These are phyloP conservation scores for Fusarium pilosicola DNA, from an alignment of 2,329 filamentous ascomycete species.

Conservation along the genomic window DNA sequence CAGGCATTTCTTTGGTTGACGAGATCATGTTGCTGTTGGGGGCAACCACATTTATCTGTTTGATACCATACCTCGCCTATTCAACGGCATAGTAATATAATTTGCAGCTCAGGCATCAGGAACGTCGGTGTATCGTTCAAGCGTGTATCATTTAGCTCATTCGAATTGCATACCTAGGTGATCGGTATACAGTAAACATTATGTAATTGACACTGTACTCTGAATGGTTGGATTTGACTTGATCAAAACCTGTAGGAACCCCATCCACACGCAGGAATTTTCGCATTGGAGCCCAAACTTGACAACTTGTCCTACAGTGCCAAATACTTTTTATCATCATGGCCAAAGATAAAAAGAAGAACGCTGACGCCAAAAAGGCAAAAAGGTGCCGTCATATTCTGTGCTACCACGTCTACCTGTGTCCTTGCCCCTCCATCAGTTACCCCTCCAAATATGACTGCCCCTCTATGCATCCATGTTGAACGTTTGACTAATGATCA, in stretches of 20 bases:
- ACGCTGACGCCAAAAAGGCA: conserved; percentile 60
- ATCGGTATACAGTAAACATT: conserved; percentile 5
- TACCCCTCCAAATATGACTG: conserved; percentile 35
- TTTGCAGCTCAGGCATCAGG: neutral
- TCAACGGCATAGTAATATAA: neutral
- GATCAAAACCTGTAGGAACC: conserved; percentile 40
- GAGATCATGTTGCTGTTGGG: neutral
- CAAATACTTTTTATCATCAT: conserved; percentile 44
- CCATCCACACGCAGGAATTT: conserved; percentile 42
- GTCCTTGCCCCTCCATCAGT: conserved; percentile 27
- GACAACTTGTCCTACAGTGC: conserved; percentile 2
- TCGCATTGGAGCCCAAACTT: conserved; percentile 21
- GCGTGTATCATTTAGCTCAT: neutral
- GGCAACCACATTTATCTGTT: neutral
- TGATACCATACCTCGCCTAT: neutral
- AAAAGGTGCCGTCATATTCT: conserved; percentile 53
- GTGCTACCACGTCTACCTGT: neutral
- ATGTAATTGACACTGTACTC: conserved; percentile 22
- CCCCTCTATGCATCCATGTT: conserved; percentile 24
- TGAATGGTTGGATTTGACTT: conserved; percentile 41
- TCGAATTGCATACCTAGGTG: neutral
- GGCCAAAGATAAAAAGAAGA: conserved; percentile 66
- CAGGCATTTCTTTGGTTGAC: neutral
- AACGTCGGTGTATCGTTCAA: neutral
- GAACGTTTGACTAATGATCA: conserved; percentile 33